Conservation (phyloP, 2,329 filamentous ascomycete species). For the Cordyceps javanica region DNA sequence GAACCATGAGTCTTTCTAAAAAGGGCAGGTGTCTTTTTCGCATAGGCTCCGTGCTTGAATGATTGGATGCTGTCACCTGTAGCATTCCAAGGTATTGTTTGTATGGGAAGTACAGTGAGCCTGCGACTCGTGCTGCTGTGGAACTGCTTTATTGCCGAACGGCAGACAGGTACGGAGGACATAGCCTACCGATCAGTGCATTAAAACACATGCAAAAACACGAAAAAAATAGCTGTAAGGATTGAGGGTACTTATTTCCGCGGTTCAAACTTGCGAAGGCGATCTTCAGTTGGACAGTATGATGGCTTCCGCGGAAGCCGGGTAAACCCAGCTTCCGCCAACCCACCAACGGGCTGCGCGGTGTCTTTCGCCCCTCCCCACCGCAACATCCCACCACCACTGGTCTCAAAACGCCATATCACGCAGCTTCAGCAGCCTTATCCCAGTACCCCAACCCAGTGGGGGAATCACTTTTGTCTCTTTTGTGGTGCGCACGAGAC, state of each 20-base stretch:
- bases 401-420: slow-evolving; percentile 9
- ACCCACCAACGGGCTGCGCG: not conserved
- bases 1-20: slow-evolving; percentile 41
- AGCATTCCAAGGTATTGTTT: not conserved
- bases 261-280: not conserved
- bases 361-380: slow-evolving; percentile 13
- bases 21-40: slow-evolving; percentile 41
- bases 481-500: not conserved
- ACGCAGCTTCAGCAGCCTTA: slow-evolving; percentile 12
- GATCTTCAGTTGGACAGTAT: not conserved
- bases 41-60: slow-evolving; percentile 51
- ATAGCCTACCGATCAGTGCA: not conserved
- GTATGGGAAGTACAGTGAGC: slow-evolving; percentile 6
- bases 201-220: not conserved
- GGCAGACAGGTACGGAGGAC: not conserved
- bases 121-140: not conserved
- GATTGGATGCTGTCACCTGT: slow-evolving; percentile 24
- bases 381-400: slow-evolving; percentile 13
- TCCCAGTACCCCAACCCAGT: not conserved
- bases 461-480: not conserved
- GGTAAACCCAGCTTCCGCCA: slow-evolving; percentile 13
- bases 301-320: slow-evolving; percentile 6
- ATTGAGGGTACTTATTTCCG: not conserved
- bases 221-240: not conserved
- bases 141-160: not conserved